These are phyloP conservation scores for Gautieria morchelliformis DNA, from an alignment of 768 basidiomycete genomes.

Conservation along the genomic window DNA sequence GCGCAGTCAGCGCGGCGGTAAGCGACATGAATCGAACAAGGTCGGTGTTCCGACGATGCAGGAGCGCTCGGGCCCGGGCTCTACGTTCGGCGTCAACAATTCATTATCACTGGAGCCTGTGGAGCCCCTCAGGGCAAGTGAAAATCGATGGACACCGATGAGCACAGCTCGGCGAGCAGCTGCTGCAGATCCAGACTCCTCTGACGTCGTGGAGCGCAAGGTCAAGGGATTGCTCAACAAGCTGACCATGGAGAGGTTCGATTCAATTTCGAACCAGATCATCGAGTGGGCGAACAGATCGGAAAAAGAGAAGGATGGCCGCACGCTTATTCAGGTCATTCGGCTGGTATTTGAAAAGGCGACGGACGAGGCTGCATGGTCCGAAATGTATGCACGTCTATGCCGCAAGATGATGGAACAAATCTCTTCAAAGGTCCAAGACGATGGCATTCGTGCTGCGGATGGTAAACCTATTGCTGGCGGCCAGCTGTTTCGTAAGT, in stretches of 20 bases:
- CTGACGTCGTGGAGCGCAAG: slow-evolving; percentile 86
- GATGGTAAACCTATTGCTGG: slow-evolving; percentile 89
- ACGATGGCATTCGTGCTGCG: slow-evolving; percentile 70
- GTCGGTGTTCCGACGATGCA: slow-evolving; percentile 21
- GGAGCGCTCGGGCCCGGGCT: slow-evolving; percentile 19
- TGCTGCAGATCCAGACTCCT: slow-evolving; percentile 50
- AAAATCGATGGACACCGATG: slow-evolving; percentile 69
- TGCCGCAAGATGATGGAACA: slow-evolving; percentile 95
- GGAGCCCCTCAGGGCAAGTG: slow-evolving; percentile 66
- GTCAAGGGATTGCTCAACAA: slow-evolving; percentile 90
- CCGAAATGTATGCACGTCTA: slow-evolving; percentile 93
- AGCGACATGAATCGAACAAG: slow-evolving; percentile 52
- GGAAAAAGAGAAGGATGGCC: slow-evolving; percentile 84
- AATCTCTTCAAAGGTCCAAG: slow-evolving; percentile 79
- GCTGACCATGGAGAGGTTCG: slow-evolving; percentile 94
- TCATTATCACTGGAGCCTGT: slow-evolving; percentile 44
- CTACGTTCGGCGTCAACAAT: slow-evolving; percentile 22
- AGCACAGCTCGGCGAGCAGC: slow-evolving; percentile 34
- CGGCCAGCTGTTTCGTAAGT: slow-evolving; percentile 93
- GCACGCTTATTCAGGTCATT: slow-evolving; percentile 93
- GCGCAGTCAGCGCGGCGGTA: slow-evolving; percentile 78
- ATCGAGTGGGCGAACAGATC: slow-evolving; percentile 92
- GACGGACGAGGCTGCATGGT: slow-evolving; percentile 92
- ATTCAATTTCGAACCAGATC: slow-evolving; percentile 91
- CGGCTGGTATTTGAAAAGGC: slow-evolving; percentile 95